phyloP scores from a whole-genome alignment of 331 rosid genomes.

The Erythrophleum ivorense region DNA sequence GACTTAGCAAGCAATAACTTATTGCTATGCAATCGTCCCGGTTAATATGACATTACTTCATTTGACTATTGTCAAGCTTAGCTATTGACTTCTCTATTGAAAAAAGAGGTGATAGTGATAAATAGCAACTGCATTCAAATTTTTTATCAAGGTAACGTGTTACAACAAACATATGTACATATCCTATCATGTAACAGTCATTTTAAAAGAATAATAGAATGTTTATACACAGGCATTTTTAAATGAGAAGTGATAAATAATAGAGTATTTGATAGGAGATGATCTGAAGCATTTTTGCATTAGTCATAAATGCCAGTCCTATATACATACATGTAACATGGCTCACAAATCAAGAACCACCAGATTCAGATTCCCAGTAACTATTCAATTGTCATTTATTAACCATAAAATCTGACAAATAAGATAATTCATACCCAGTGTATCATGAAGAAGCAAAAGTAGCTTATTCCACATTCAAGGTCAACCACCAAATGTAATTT shows the following conservation, averaged over 20 bases:
- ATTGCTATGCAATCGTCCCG: too few relatives aligned
- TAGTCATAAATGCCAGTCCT: not conserved
- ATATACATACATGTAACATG: not conserved
- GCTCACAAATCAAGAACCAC: not conserved
- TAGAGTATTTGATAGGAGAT: not conserved
- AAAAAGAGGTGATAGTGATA: not conserved
- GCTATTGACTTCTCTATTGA: not conserved
- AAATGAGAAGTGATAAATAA: constrained; percentile 5
- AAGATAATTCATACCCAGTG: not conserved
- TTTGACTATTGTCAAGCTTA: not conserved
- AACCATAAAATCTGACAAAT: not conserved
- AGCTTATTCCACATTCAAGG: not conserved
- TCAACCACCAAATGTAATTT: not conserved
- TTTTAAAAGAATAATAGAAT: not conserved
- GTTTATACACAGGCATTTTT: not conserved
- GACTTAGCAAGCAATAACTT: constrained; percentile 4
- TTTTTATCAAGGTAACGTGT: too few relatives aligned
- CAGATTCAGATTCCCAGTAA: not conserved
- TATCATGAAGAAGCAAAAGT: not conserved
- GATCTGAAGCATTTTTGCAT: not conserved
- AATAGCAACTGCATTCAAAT: not conserved
- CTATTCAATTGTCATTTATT: not conserved
- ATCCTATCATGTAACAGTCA: not conserved
- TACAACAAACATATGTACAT: too few relatives aligned
- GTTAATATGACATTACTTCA: too few relatives aligned